These are phyloP conservation scores for Boletus patriciae DNA, from an alignment of 768 basidiomycete species.

Conservation along the genomic window DNA sequence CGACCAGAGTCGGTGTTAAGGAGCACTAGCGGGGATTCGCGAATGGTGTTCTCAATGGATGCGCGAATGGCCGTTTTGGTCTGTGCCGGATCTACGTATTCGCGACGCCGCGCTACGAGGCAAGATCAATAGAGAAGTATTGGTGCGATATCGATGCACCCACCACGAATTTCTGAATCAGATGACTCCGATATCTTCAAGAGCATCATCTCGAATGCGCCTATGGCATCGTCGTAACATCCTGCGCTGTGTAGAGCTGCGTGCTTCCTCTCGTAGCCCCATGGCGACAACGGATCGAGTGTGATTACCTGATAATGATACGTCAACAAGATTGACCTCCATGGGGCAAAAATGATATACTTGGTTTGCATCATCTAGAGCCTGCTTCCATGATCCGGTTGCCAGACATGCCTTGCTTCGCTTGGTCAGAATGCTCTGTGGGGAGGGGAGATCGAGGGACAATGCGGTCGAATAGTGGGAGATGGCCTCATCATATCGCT, in stretches of 20 bases:
- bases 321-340: neutral
- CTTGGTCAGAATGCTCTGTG: neutral
- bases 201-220: constrained; percentile 1
- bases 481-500: neutral
- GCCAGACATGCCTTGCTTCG: neutral
- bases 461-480: neutral
- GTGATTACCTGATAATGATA: neutral
- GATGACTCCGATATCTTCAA: neutral
- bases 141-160: neutral
- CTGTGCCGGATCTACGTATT: neutral
- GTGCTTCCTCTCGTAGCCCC: too few relatives aligned
- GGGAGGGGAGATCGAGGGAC: neutral
- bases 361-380: neutral
- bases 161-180: neutral
- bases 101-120: neutral
- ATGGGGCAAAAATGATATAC: neutral
- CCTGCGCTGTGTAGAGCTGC: too few relatives aligned
- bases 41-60: neutral
- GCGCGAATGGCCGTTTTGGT: neutral
- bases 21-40: too few relatives aligned
- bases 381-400: neutral
- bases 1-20: too few relatives aligned
- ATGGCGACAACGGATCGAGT: too few relatives aligned
- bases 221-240: too few relatives aligned
- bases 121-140: neutral